Conservation (phyloP, 225 moss, liverwort and hornwort genomes). For the Bryoerythrophyllum caledonicum region DNA sequence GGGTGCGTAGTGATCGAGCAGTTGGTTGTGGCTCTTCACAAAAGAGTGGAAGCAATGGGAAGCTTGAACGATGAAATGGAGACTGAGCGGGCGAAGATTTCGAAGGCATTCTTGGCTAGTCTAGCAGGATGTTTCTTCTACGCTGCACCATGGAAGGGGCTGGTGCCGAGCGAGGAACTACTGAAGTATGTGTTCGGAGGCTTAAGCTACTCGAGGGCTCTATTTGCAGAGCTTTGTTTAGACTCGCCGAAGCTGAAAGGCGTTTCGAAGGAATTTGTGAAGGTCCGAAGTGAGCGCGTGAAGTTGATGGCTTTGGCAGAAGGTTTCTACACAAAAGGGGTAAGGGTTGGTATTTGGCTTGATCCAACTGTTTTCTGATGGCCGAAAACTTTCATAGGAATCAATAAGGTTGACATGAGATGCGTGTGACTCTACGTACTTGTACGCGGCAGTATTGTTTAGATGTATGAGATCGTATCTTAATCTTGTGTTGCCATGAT, state of each 20-base stretch:
- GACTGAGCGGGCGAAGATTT: not conserved
- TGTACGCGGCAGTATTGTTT: not conserved
- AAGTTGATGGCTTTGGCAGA: slow-evolving; percentile 35
- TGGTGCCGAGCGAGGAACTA: slow-evolving; percentile 12
- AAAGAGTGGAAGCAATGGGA: slow-evolving; percentile 4
- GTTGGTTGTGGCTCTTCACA: slow-evolving; percentile 38
- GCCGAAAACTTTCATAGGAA: not conserved
- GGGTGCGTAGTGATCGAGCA: slow-evolving; percentile 43
- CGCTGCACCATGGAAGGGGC: slow-evolving; percentile 17
- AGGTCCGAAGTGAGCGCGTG: not conserved
- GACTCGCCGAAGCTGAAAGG: slow-evolving; percentile 2
- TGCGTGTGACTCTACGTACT: not conserved
- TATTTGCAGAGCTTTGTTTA: slow-evolving; percentile 17
- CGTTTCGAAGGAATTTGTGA: slow-evolving; percentile 20
- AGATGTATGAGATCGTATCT: not conserved
- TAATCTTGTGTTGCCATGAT: not conserved
- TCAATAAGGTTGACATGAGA: not conserved
- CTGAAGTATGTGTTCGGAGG: slow-evolving; percentile 25
- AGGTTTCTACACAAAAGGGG: slow-evolving; percentile 27
- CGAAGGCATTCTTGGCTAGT: slow-evolving; percentile 17
- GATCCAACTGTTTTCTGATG: not conserved
- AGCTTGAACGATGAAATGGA: slow-evolving; percentile 8
- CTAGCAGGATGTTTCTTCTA: slow-evolving; percentile 34
- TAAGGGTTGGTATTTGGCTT: no score
- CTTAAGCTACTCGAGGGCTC: not conserved